These are phyloP conservation scores for Globisporangium okanoganense DNA, from an alignment of 352 stramenopile genomes.

Conservation along the genomic window DNA sequence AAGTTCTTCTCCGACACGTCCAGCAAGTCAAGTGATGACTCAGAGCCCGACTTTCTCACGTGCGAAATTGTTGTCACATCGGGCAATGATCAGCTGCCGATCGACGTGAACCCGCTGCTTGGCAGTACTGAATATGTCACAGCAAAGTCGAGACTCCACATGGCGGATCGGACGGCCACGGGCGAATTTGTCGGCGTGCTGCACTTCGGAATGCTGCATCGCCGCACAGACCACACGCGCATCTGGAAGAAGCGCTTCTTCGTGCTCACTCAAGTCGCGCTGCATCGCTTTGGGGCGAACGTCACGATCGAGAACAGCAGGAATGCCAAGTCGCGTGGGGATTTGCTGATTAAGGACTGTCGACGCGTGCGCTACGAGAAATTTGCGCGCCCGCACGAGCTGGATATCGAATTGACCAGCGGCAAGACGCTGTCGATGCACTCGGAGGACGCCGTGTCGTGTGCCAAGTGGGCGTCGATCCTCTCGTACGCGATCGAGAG, in stretches of 20 bases:
- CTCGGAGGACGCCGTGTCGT: constrained; percentile 26
- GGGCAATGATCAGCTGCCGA: constrained; percentile 10
- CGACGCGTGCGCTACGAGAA: constrained; percentile 31
- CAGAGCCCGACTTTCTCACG: constrained; percentile 12
- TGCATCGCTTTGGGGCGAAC: constrained; percentile 30
- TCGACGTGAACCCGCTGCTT: constrained; percentile 10
- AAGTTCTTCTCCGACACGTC: constrained; percentile 17
- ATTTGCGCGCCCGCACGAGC: constrained; percentile 32
- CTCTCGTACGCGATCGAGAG: constrained; percentile 35
- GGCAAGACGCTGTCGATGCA: constrained; percentile 30
- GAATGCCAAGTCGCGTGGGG: constrained; percentile 19
- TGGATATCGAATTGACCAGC: constrained; percentile 30
- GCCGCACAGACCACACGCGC: constrained; percentile 25
- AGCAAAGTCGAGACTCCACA: constrained; percentile 11
- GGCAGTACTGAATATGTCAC: constrained; percentile 11
- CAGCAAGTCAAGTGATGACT: background rate
- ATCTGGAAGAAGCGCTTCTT: constrained; percentile 44
- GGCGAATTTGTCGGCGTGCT: constrained; percentile 37
- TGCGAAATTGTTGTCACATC: constrained; percentile 31
- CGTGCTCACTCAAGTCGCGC: constrained; percentile 38
- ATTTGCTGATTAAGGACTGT: constrained; percentile 29
- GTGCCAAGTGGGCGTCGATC: constrained; percentile 34
- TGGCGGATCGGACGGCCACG: constrained; percentile 31
- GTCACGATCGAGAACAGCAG: constrained; percentile 22
- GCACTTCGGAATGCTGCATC: constrained; percentile 27